phyloP scores from a whole-genome alignment of 2,329 filamentous ascomycete genomes.

The Claviceps citrina region DNA sequence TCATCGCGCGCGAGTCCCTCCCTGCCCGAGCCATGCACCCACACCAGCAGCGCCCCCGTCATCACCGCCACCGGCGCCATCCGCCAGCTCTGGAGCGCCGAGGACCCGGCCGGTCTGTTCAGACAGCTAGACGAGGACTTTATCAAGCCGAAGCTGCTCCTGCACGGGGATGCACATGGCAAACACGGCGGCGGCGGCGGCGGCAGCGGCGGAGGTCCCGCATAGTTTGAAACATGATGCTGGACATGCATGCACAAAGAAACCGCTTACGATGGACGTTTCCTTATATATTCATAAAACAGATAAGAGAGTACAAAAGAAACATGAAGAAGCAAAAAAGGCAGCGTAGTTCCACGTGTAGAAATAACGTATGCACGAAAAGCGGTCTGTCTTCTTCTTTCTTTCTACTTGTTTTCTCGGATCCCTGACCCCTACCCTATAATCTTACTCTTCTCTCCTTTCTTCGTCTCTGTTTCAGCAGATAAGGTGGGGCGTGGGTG shows the following conservation, averaged over 20 bases:
- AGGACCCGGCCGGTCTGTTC: constrained; percentile 83
- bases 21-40: constrained; percentile 15
- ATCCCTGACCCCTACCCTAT: too few relatives aligned
- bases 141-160: constrained; percentile 77
- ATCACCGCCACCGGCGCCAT: constrained; percentile 65
- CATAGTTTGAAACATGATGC: background rate
- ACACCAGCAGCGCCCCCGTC: constrained; percentile 21
- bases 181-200: constrained; percentile 10
- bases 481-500: too few relatives aligned
- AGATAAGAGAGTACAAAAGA: background rate
- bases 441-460: too few relatives aligned
- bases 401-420: too few relatives aligned
- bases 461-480: too few relatives aligned
- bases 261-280: too few relatives aligned
- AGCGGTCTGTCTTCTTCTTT: too few relatives aligned
- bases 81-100: constrained; percentile 64
- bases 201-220: constrained; percentile 10
- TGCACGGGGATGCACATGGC: constrained; percentile 45
- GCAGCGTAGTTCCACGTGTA: too few relatives aligned
- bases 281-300: too few relatives aligned
- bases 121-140: constrained; percentile 88
- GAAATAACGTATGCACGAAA: too few relatives aligned
- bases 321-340: too few relatives aligned
- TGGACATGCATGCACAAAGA: background rate
- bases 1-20: constrained; percentile 17